These are phyloP conservation scores for Penicillium sp. DNA, from an alignment of 2,329 filamentous ascomycete genomes.

Conservation along the genomic window DNA sequence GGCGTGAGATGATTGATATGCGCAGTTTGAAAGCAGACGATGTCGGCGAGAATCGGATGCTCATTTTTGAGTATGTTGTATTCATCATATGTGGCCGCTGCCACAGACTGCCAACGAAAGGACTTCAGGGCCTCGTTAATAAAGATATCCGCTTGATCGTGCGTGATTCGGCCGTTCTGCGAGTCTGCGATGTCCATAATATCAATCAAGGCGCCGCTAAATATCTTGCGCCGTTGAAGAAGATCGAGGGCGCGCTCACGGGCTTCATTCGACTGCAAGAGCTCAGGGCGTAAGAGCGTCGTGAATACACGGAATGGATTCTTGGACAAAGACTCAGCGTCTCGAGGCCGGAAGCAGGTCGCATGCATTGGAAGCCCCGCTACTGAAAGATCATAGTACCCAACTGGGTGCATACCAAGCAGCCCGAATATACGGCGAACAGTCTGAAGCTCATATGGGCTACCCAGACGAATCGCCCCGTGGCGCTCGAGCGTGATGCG, in stretches of 20 bases:
- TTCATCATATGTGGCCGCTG: neutral
- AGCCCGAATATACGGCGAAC: slow-evolving; percentile 47
- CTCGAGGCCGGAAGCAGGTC: slow-evolving; percentile 50
- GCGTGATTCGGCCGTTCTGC: neutral
- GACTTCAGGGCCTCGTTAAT: slow-evolving; percentile 46
- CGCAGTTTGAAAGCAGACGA: slow-evolving; percentile 45
- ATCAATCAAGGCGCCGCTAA: neutral
- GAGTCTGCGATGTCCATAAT: neutral
- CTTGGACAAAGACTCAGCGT: slow-evolving; percentile 29
- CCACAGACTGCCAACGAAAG: slow-evolving; percentile 47
- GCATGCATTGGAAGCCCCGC: slow-evolving; percentile 53
- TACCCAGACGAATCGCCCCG: neutral
- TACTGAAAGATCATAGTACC: slow-evolving; percentile 53
- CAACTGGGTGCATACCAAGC: slow-evolving; percentile 51
- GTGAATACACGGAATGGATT: slow-evolving; percentile 49
- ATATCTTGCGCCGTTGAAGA: neutral
- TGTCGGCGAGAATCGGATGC: slow-evolving; percentile 53
- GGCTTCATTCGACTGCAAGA: slow-evolving; percentile 38
- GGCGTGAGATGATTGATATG: slow-evolving; percentile 61
- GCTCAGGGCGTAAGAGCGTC: slow-evolving; percentile 40
- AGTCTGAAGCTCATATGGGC: neutral
- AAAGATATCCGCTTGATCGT: slow-evolving; percentile 34
- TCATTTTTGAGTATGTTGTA: neutral
- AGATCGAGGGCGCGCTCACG: slow-evolving; percentile 26
- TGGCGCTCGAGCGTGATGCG: neutral